phyloP scores from a whole-genome alignment of 495 filamentous ascomycete genomes.

The Usnea hakonensis region DNA sequence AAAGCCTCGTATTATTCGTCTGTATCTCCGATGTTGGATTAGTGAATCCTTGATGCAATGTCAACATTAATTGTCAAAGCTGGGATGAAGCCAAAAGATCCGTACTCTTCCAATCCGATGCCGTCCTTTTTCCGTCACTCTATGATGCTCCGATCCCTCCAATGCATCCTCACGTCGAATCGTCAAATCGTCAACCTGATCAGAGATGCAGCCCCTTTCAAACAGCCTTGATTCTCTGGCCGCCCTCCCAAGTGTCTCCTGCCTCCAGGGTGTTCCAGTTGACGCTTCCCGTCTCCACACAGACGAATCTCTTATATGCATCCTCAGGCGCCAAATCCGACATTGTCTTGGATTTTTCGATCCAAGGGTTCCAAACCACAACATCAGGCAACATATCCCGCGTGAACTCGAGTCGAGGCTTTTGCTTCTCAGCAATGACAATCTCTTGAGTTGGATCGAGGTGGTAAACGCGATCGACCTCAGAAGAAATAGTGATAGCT shows the following conservation, averaged over 20 bases:
- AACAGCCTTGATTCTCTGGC: conserved; percentile 56
- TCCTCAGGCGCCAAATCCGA: conserved; percentile 83
- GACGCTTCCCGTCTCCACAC: conserved; percentile 85
- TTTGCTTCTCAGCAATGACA: conserved; percentile 51
- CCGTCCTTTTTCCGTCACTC: not conserved
- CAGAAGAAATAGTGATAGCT: conserved; percentile 52
- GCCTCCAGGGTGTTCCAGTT: conserved; percentile 77
- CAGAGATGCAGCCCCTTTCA: conserved; percentile 9
- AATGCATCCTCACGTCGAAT: conserved; percentile 5
- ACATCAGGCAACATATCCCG: conserved; percentile 77
- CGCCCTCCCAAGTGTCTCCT: conserved; percentile 84
- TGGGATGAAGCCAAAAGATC: not conserved
- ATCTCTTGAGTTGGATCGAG: conserved; percentile 38
- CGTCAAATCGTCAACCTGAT: conserved; percentile 9
- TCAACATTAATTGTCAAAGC: not conserved
- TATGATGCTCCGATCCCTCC: conserved; percentile 4
- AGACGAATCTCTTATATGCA: conserved; percentile 86
- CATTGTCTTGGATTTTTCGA: conserved; percentile 70
- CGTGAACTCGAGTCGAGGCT: conserved; percentile 58
- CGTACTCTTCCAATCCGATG: not conserved
- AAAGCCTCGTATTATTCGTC: not conserved
- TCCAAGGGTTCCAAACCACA: conserved; percentile 98
- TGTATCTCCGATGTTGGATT: not conserved
- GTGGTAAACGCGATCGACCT: conserved; percentile 78
- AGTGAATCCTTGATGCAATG: not conserved